Base-by-base conservation (phyloP, 176 grass and related monocot genomes). In the Phyllostachys edulis region DNA sequence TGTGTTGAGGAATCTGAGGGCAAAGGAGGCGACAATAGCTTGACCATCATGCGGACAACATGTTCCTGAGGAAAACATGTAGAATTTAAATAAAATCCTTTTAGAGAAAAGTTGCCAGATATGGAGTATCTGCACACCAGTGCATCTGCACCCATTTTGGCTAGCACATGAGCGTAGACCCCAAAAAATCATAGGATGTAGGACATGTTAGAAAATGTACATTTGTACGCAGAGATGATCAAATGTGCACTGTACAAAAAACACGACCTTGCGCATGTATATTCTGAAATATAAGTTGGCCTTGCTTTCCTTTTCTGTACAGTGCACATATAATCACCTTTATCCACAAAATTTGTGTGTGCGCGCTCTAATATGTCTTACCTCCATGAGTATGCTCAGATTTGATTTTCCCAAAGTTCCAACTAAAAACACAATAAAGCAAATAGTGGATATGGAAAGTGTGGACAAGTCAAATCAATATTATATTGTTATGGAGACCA, bases 31-130 rank as follows among this genome's bases (percentile, higher is more conserved):
- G 91, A 94, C 39, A 99, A 73, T 63, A 99, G 69, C 84, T 91
- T 92, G 74, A 99, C 70, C 64, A 96, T 79, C 89, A 90, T 86
- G 63, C 41, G 34, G 56, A 94, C 96, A 23, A 90, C 93, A 96
- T 99, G 91, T 84, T 99, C 96, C 96, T 99, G 81, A 74, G 21
- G 36, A 62, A 61, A 72, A 82, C 62, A 77, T 40, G 73, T 57
- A 65, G 16, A 67, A 67, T 60, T 67, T 46, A 83, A 73, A 21
- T 81, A 85, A 87, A 29, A 78, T 49, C 18, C 38, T 64, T 64
- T 63, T 42, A 75, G 7, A 57, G 32, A 80, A 40, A 73, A 63
- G 36, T 67, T 61, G 40, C 52, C 41, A 72, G 2, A 74, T 57
- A 77, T 75, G 5, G 5, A 50, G 55, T 83, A 66, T 71, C 18